Evolutionary conservation across 148 eudicot genomes (phyloP), one percentile per base, ranked within the genome.

Genomic region (Amaranthus palmeri): DNA sequence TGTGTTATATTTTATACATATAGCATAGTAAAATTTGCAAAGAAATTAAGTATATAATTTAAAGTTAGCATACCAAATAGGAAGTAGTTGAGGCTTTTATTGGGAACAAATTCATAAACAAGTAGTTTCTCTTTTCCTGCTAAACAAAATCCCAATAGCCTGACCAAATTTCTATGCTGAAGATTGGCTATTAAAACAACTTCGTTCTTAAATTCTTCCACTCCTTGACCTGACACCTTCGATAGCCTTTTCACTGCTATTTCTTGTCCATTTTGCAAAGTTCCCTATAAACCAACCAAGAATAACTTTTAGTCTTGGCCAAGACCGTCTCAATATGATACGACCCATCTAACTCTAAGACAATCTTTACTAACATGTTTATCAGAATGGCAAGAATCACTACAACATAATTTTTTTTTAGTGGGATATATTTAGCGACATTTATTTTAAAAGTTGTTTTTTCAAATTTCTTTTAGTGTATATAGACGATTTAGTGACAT

Each of bases 61-160:
- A 52, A 9, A 25, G 36, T 25, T 25, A 54, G 8, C 60, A 56
- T 56, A 56, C 60, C 60, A 5, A 56, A 56, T 7, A 56, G 60
- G 15, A 56, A 56, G 60, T 56, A 56, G 60, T 56, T 56, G 57
- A 54, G 57, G 57, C 57, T 54, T 54, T 54, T 54, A 15, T 54
- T 54, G 9, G 57, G 57, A 54, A 56, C 60, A 56, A 56, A 56
- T 17, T 56, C 60, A 17, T 56, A 56, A 8, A 56, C 60, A 3
- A 56, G 60, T 17, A 56, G 3, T 13, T 56, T 56, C 36, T 56
- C 60, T 8, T 56, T 36, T 17, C 36, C 40, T 56, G 60, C 60
- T 56, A 56, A 56, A 36, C 60, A 56, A 56, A 56, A 13, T 56
- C 60, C 60, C 4, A 56, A 36, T 25, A 56, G n/a, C 40, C 36